phyloP scores from a whole-genome alignment of 495 filamentous ascomycete genomes.

The Trichodelitschia bisporula region DNA sequence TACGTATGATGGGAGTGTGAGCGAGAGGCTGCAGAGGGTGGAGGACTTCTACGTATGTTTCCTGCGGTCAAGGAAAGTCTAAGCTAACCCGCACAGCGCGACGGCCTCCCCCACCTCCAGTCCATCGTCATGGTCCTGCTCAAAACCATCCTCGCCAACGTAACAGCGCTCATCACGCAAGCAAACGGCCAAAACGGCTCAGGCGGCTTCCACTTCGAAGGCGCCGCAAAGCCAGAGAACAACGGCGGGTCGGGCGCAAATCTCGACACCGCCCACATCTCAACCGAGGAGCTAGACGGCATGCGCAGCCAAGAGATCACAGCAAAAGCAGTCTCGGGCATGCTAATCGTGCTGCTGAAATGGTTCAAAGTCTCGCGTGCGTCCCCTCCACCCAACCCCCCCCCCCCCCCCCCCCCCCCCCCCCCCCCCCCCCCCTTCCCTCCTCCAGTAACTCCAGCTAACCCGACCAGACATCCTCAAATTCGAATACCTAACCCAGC shows the following conservation, averaged over 20 bases:
- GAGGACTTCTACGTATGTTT: conserved; percentile 61
- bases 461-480: conserved; percentile 56
- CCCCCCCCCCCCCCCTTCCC: not conserved
- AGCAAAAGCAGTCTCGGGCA: conserved; percentile 70
- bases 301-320: conserved; percentile 63
- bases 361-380: conserved; percentile 92
- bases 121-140: conserved; percentile 84
- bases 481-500: conserved; percentile 85
- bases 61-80: not conserved
- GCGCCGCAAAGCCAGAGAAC: too few relatives aligned
- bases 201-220: conserved; percentile 16
- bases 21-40: conserved; percentile 27
- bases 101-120: conserved; percentile 63
- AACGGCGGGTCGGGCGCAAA: conserved; percentile 17
- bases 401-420: conserved; percentile 1
- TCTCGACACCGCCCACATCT: conserved; percentile 13
- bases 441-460: too few relatives aligned
- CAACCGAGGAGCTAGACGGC: conserved; percentile 53
- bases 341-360: conserved; percentile 65
- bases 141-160: conserved; percentile 63
- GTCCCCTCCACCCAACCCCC: conserved; percentile 12
- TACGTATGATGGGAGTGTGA: conserved; percentile 6
- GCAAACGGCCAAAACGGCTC: conserved; percentile 22
- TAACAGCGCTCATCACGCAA: conserved; percentile 37
- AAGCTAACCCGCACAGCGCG: conserved; percentile 23